Base-by-base conservation (phyloP, 495 filamentous ascomycete species). In the Mycothermus thermophilus region DNA sequence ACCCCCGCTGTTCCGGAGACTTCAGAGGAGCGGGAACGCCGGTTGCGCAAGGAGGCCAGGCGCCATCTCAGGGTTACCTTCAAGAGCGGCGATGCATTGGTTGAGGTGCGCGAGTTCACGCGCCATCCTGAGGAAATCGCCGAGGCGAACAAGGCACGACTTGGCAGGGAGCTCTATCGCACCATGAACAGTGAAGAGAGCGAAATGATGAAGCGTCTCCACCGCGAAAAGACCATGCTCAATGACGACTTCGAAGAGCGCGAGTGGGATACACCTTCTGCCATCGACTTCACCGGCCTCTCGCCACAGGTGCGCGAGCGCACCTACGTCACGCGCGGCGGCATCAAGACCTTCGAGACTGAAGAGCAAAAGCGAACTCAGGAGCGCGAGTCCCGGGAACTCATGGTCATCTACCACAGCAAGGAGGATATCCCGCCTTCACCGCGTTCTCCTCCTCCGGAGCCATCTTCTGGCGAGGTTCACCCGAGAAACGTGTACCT, bases 101-200 rank as follows among this genome's bases (percentile, higher is more conserved):
- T 76, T 1, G 62, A 84, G 43, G 59, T 90, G 23, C 67, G 77
- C 27, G 61, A 77, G 14, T 88, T 93, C 48, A 75, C 72, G 17
- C 80, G 85, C 38, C 76, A 88, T 37, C 80, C 77, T 2, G 80
- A 85, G 15, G 83, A 92, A 51, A 80, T 90, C 36, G 61, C 75
- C 7, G 67, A 74, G 17, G 67, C 70, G 40, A 76, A 67, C 34
- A 70, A 75, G 57, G 56, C 75, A 22, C 70, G 75, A 24, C 79
- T 86, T 56, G 72, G 69, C 2, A 69, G 71, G 24, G 81, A 87
- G 42, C 72, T 79, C 31, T 34, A 20, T 5, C 20, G 34, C 8
- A 40, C 43, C 27, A 54, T 43, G 35, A 43, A 50, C 35, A 53
- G 44, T 41, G 41, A 46, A 32, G 86, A 94, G 59, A 83, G 84